A percentile compares a stretch with the other conserved stretches of the same genome.
phyloP scores from a whole-genome alignment of 441 rosid species.

The Macaranga tanarius region DNA sequence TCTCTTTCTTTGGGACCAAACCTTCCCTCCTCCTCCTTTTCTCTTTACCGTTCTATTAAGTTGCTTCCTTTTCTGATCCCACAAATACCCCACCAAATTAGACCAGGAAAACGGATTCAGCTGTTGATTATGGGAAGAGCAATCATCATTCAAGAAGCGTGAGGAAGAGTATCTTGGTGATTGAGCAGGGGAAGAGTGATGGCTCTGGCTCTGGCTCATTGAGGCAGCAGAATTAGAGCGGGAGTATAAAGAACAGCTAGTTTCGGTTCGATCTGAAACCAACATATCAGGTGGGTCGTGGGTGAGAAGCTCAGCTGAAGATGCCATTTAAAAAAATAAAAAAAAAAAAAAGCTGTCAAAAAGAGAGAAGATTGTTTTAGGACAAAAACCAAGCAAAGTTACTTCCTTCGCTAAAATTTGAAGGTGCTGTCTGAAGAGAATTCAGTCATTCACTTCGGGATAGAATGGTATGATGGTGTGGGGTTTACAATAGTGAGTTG shows the following conservation, averaged over 20 bases:
- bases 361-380: too few relatives aligned
- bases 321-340: not conserved
- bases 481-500: too few relatives aligned
- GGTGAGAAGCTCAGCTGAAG: not conserved
- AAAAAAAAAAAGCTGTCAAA: too few relatives aligned
- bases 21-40: slow-evolving; percentile 38
- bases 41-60: slow-evolving; percentile 39
- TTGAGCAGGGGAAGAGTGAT: slow-evolving; percentile 18
- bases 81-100: slow-evolving; percentile 29
- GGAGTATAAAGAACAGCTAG: not conserved
- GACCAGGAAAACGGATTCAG: slow-evolving; percentile 21
- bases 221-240: slow-evolving; percentile 9
- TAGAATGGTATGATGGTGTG: too few relatives aligned
- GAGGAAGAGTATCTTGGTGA: slow-evolving; percentile 6
- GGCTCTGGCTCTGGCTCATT: not conserved
- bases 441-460: too few relatives aligned
- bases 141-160: not conserved
- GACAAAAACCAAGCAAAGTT: too few relatives aligned
- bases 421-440: too few relatives aligned
- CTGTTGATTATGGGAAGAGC: too few relatives aligned
- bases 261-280: slow-evolving; percentile 13
- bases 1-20: slow-evolving; percentile 42
- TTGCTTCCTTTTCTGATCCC: slow-evolving; percentile 29
- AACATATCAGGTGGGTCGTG: not conserved
- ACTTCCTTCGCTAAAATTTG: too few relatives aligned